A percentile compares a stretch with the other conserved stretches of the same genome.
Conservation (phyloP, 1,284 basidiomycete species). For the Xerocomus amazonicus region DNA sequence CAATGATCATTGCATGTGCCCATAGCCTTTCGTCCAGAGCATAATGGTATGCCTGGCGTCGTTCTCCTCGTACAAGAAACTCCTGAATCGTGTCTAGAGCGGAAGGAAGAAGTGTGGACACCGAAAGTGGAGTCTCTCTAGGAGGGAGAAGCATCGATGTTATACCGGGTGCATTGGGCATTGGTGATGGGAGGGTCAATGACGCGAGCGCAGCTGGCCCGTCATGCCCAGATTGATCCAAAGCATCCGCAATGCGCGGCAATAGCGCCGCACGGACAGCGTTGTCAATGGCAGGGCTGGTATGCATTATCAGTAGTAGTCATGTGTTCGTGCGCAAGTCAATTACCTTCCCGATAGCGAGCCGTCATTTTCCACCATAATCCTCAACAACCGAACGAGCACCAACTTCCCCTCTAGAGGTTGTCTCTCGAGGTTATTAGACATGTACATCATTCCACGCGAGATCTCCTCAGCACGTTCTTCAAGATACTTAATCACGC, state of each 20-base stretch:
- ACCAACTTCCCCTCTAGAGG: slow-evolving; percentile 74
- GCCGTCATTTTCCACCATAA: slow-evolving; percentile 86
- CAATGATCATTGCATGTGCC: slow-evolving; percentile 95
- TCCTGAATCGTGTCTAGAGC: slow-evolving; percentile 77
- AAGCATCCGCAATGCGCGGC: slow-evolving; percentile 43
- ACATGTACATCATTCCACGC: slow-evolving; percentile 72
- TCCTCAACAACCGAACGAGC: slow-evolving; percentile 70
- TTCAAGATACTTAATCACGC: slow-evolving; percentile 72
- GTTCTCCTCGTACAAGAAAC: slow-evolving; percentile 79
- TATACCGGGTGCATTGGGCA: slow-evolving; percentile 19
- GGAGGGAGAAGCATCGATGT: slow-evolving; percentile 17
- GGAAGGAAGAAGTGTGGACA: slow-evolving; percentile 52
- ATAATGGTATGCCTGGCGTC: slow-evolving; percentile 82
- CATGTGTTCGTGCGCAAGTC: not conserved
- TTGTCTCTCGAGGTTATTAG: slow-evolving; percentile 51
- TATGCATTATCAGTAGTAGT: slow-evolving; percentile 16
- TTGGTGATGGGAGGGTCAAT: too few species aligned
- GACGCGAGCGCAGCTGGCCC: slow-evolving; percentile 22
- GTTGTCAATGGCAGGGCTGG: slow-evolving; percentile 68
- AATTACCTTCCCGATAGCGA: slow-evolving; percentile 74
- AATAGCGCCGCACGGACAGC: slow-evolving; percentile 64
- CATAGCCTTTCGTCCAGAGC: slow-evolving; percentile 88
- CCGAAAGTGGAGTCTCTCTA: slow-evolving; percentile 45
- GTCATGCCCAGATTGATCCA: slow-evolving; percentile 20
- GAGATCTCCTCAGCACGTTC: slow-evolving; percentile 74